Conservation (phyloP, 1,139 yeast species). For the Candida glucosophila region DNA sequence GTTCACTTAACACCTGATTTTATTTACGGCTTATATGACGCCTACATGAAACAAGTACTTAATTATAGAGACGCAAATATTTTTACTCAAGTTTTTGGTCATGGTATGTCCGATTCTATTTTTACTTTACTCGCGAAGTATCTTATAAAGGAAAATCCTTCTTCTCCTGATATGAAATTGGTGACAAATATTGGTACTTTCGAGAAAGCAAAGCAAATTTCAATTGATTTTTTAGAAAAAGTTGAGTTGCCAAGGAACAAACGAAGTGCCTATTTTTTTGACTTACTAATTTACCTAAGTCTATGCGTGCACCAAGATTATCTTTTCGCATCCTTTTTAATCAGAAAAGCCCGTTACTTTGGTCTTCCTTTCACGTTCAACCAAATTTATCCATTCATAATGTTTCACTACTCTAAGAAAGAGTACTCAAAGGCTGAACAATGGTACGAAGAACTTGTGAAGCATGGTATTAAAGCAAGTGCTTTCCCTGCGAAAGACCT, state of each 20-base stretch:
- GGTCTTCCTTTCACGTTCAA: slow-evolving; percentile 30
- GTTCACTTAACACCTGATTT: slow-evolving; percentile 10
- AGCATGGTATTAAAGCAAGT: slow-evolving; percentile 22
- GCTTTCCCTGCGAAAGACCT: slow-evolving; percentile 21
- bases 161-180: slow-evolving; percentile 12
- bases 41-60: slow-evolving; percentile 9
- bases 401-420: slow-evolving; percentile 23
- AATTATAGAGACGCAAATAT: too few relatives aligned
- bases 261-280: slow-evolving; percentile 18
- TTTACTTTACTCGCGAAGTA: slow-evolving; percentile 21
- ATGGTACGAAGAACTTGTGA: slow-evolving; percentile 34
- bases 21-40: slow-evolving; percentile 12
- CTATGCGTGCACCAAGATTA: slow-evolving; percentile 25
- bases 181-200: slow-evolving; percentile 12
- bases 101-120: slow-evolving; percentile 17
- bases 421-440: slow-evolving; percentile 23
- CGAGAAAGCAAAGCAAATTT: slow-evolving; percentile 21
- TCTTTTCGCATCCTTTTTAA: slow-evolving; percentile 23
- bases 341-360: slow-evolving; percentile 16
- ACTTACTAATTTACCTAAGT: slow-evolving; percentile 22
- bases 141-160: slow-evolving; percentile 17
- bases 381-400: slow-evolving; percentile 34
- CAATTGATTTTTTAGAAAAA: slow-evolving; percentile 14
- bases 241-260: slow-evolving; percentile 7
- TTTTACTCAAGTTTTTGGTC: slow-evolving; percentile 3